Base-by-base conservation (phyloP, 257 asterid genomes). In the Fraxinus americana region DNA sequence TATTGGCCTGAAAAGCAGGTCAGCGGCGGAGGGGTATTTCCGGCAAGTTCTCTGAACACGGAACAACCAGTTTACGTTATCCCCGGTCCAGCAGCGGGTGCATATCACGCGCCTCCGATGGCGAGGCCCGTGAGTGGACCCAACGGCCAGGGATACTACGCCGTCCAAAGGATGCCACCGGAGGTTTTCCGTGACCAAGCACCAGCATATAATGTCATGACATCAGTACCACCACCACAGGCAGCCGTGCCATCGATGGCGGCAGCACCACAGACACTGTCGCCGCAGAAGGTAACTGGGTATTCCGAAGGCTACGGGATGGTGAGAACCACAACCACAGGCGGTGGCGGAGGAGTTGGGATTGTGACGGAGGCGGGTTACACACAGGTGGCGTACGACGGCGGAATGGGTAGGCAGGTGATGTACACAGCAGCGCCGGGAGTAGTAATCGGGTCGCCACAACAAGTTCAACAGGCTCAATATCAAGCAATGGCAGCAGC, bases 61-160 rank as follows among this genome's bases (percentile, higher is more conserved):
- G 95, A 93, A 9, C 99, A 90, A 71, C 97, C 86, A 1, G 90
- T 93, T 14, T 95, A 91, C 87, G 85, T 93, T 92, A 85, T 95
- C 71, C 94, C 82, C 43, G 61, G 90, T 7, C 90, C 88, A 27
- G 80, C 88, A 30, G 80, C 88, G 14, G 83, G 85, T 43, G 87
- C 89, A 11, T 92, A 88, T 82, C 92, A 86, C 81, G 82, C 91
- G 54, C 96, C 83, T 72, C 68, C 35, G 14, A 85, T 94, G 89
- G 76, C 88, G 34, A 82, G 97, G 29, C 96, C 80, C 70, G 73
- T 91, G 85, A 54, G 84, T 41, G 90, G 87, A 63, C 87, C 91
- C 14, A 78, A 89, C 25, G 79, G 81, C 32, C 97, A 87, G 70
- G 98, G 96, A 0, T 94, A 84, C 85, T 94, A 94, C 86, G 70